A percentile compares a stretch with the other conserved stretches of the same genome.
These are phyloP conservation scores for Leishmania braziliensis DNA, from an alignment of 208 protist genomes.

Conservation along the genomic window DNA sequence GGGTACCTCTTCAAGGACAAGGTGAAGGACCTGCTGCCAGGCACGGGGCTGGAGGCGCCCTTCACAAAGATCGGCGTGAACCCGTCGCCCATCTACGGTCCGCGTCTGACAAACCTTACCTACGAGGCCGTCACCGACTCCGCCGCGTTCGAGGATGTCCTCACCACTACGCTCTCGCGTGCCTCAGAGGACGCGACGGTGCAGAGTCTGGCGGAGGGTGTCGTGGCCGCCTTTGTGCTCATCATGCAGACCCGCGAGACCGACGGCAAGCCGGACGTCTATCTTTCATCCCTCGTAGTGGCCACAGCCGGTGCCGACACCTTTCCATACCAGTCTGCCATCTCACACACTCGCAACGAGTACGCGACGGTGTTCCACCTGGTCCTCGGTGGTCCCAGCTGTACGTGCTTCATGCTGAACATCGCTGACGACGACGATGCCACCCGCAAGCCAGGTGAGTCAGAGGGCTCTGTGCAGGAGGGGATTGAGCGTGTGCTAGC, in stretches of 20 bases:
- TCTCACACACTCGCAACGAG: constrained; percentile 44
- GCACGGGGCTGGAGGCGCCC: constrained; percentile 22
- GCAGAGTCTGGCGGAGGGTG: constrained; percentile 45
- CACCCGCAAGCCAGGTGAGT: constrained; percentile 22
- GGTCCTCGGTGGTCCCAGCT: constrained; percentile 66
- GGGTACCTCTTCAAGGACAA: constrained; percentile 76
- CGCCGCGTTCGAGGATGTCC: constrained; percentile 52
- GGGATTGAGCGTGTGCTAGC: constrained; percentile 44
- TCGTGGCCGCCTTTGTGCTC: constrained; percentile 55
- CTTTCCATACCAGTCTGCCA: constrained; percentile 50
- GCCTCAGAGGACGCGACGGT: constrained; percentile 47
- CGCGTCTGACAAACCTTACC: constrained; percentile 58
- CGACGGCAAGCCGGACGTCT: constrained; percentile 66
- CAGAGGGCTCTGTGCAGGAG: constrained; percentile 43
- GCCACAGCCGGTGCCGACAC: constrained; percentile 56
- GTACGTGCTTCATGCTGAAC: constrained; percentile 77
- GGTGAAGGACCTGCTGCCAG: constrained; percentile 61
- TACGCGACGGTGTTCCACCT: constrained; percentile 77
- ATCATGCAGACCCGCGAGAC: constrained; percentile 55
- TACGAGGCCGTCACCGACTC: constrained; percentile 54
- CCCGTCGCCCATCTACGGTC: constrained; percentile 81
- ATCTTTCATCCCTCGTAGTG: constrained; percentile 73
- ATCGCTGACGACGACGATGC: constrained; percentile 48
- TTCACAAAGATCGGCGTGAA: constrained; percentile 66
- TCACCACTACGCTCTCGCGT: constrained; percentile 48